Evolutionary conservation across 345 rosid species (phyloP).

Genomic region (Rhodamnia argentea): DNA sequence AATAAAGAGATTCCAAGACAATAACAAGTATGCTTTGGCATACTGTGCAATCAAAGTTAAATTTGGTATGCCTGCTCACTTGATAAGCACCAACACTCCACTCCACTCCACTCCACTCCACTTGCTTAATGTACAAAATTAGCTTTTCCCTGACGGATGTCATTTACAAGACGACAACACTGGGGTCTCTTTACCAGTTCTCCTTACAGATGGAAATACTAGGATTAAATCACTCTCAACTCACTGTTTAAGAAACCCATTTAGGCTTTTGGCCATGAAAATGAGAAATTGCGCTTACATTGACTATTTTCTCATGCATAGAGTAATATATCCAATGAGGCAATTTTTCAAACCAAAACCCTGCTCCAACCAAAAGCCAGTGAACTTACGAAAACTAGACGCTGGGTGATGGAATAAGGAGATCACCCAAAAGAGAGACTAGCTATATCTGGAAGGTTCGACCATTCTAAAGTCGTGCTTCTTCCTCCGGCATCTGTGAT

Average conservation of each 20-base stretch:
- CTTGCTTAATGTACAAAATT: background rate
- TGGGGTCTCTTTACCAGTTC: background rate
- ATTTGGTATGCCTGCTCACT: background rate
- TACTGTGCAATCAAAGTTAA: background rate
- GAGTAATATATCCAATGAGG: background rate
- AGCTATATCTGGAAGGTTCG: constrained; percentile 38
- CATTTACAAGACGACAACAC: background rate
- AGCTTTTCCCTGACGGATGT: background rate
- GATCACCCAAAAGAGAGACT: background rate
- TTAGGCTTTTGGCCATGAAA: background rate
- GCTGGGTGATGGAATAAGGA: background rate
- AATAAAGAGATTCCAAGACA: background rate
- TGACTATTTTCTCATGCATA: background rate
- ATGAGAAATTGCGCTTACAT: background rate
- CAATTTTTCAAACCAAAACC: background rate
- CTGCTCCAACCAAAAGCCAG: background rate
- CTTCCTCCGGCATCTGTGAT: constrained; percentile 75
- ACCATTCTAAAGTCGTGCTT: constrained; percentile 73
- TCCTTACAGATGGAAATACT: background rate
- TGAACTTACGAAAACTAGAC: background rate
- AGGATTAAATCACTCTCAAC: background rate
- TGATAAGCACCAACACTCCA: background rate
- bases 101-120: too few relatives aligned
- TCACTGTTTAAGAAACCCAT: background rate
- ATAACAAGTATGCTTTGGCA: background rate